These are phyloP conservation scores for Raffaelea ambrosiae DNA, from an alignment of 2,329 filamentous ascomycete genomes.

Conservation along the genomic window DNA sequence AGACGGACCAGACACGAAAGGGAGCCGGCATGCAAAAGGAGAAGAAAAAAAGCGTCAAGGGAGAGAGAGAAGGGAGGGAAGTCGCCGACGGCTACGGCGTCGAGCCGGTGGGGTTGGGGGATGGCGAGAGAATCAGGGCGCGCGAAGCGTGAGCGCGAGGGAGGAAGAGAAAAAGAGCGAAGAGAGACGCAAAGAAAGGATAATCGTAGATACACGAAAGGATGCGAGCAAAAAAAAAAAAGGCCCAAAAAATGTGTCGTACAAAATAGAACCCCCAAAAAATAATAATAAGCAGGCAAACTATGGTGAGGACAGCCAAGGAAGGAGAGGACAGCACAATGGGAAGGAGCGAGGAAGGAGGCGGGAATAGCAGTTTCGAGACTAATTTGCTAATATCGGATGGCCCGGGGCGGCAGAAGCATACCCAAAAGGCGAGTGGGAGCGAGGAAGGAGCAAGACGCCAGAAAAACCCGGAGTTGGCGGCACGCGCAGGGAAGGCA, in stretches of 20 bases:
- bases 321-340: neutral
- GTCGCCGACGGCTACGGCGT: neutral
- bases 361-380: conserved; percentile 8
- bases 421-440: neutral
- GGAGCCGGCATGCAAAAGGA: neutral
- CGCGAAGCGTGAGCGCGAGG: neutral
- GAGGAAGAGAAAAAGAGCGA: neutral
- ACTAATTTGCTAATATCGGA: conserved; percentile 12
- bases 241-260: neutral
- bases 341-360: neutral
- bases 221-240: too few species aligned
- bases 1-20: neutral
- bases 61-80: neutral
- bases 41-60: neutral
- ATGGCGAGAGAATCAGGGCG: neutral
- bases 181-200: neutral
- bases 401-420: conserved; percentile 10
- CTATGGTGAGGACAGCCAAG: neutral
- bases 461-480: neutral
- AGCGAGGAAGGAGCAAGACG: neutral
- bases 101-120: neutral
- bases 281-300: neutral
- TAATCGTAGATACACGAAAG: too few species aligned
- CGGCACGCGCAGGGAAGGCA: too few species aligned
- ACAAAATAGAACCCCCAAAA: neutral